Evolutionary conservation across 345 rosid species (phyloP).

Genomic region (Ceriops zippeliana): DNA sequence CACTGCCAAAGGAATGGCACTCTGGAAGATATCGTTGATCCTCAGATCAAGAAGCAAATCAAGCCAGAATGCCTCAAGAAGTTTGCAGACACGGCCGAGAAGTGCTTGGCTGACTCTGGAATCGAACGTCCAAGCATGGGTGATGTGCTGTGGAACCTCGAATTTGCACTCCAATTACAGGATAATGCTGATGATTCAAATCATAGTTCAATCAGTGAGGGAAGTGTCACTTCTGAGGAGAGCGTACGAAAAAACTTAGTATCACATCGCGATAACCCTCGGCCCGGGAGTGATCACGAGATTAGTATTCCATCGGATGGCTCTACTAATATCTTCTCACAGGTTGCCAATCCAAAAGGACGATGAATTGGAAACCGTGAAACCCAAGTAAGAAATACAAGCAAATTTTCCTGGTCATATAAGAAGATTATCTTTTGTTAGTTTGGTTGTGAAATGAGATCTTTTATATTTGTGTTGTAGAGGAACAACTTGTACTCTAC

Average conservation of each 20-base stretch:
- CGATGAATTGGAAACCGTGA: constrained; percentile 32
- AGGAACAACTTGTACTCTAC: neutral
- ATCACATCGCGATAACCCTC: constrained; percentile 15
- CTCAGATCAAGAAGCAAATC: constrained; percentile 45
- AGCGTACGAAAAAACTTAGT: neutral
- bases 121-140: constrained; percentile 75
- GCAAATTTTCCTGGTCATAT: neutral
- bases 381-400: constrained; percentile 9
- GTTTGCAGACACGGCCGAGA: constrained; percentile 63
- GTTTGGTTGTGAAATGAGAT: neutral
- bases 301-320: constrained; percentile 28
- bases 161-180: constrained; percentile 58
- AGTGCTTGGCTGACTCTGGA: constrained; percentile 62
- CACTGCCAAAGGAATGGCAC: constrained; percentile 48
- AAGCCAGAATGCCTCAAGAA: constrained; percentile 55
- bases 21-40: constrained; percentile 62
- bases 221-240: constrained; percentile 22
- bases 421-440: neutral
- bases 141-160: constrained; percentile 78
- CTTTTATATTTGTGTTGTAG: neutral
- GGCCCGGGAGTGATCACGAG: constrained; percentile 35
- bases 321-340: constrained; percentile 45
- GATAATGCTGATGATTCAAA: constrained; percentile 36
- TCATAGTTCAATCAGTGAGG: constrained; percentile 9
- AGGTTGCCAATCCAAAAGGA: constrained; percentile 57